Conservation (phyloP, 345 rosid genomes). For the Moringa oleifera region DNA sequence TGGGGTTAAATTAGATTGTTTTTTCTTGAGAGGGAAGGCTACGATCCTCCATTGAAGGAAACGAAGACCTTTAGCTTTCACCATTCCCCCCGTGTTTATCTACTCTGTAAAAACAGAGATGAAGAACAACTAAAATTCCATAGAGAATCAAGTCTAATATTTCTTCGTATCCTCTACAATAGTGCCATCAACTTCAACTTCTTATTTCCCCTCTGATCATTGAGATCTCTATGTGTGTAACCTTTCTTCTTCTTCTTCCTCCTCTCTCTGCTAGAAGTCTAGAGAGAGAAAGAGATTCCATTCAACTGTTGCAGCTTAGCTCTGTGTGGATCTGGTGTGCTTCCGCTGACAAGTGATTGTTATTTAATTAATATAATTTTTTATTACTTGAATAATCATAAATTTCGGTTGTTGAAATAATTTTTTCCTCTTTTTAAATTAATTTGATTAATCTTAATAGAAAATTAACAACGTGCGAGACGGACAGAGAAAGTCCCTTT, state of each 20-base stretch:
- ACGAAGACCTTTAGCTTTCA: no score
- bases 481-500: no score
- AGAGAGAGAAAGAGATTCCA: constrained; percentile 38
- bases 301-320: constrained; percentile 43
- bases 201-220: neutral
- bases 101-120: no score
- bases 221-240: constrained; percentile 13
- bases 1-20: constrained; percentile 16
- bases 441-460: no score
- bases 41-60: constrained; percentile 23
- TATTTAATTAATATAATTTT: constrained; percentile 24
- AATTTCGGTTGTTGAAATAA: no score
- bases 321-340: constrained; percentile 44
- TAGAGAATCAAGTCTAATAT: constrained; percentile 3
- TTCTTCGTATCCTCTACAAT: neutral
- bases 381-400: no score
- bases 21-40: constrained; percentile 6
- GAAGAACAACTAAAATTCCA: no score
- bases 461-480: no score
- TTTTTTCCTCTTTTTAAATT: no score
- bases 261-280: neutral
- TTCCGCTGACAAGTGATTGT: constrained; percentile 24
- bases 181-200: no score
- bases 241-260: neutral
- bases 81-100: no score